A percentile compares a stretch with the other conserved stretches of the same genome.
These are phyloP conservation scores for Euphrasia confusa DNA, from an alignment of 257 asterid genomes.

Conservation along the genomic window DNA sequence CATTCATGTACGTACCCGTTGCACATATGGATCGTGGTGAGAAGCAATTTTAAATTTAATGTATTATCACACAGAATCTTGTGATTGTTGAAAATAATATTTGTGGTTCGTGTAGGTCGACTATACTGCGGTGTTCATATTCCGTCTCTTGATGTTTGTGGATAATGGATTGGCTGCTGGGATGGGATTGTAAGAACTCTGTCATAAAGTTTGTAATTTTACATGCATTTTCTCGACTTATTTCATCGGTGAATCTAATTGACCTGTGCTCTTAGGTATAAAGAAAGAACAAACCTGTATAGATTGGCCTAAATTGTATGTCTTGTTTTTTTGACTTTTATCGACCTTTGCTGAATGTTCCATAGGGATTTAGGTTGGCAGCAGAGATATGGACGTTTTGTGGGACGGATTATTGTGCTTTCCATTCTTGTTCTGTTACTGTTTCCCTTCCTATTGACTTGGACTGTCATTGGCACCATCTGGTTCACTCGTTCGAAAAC, in stretches of 20 bases:
- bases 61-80: constrained; percentile 14
- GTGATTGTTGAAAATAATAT: constrained; percentile 8
- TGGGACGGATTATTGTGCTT: constrained; percentile 81
- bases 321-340: constrained; percentile 2
- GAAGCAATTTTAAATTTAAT: constrained; percentile 25
- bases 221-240: constrained; percentile 5
- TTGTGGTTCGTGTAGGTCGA: constrained; percentile 56
- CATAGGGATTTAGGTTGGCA: constrained; percentile 92
- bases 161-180: constrained; percentile 95
- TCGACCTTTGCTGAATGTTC: constrained; percentile 1
- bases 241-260: constrained; percentile 9
- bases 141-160: constrained; percentile 92
- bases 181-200: constrained; percentile 86
- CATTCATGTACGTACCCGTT: constrained; percentile 67
- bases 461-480: constrained; percentile 82
- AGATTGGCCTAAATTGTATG: constrained; percentile 3
- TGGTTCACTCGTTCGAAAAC: constrained; percentile 78
- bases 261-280: not conserved
- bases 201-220: not conserved
- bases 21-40: constrained; percentile 98
- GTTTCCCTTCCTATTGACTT: constrained; percentile 80
- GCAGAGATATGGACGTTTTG: constrained; percentile 76
- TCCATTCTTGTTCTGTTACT: constrained; percentile 68
- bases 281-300: constrained; percentile 6
- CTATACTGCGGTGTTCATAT: constrained; percentile 70